These are phyloP conservation scores for Phytopythium aichiense DNA, from an alignment of 352 stramenopile species.

Conservation along the genomic window DNA sequence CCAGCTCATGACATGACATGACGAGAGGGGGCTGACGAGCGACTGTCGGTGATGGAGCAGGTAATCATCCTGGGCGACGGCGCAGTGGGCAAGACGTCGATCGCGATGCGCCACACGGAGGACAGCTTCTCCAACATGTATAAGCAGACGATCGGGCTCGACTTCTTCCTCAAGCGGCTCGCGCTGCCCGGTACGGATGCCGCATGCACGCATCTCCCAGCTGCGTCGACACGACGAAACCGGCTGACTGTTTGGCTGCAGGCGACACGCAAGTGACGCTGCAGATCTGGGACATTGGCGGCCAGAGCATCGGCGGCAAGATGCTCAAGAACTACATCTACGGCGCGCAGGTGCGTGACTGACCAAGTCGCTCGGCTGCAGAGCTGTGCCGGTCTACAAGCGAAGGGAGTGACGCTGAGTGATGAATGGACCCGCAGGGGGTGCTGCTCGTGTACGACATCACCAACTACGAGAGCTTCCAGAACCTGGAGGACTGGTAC, in stretches of 20 bases:
- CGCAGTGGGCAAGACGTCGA: conserved; percentile 94
- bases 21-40: not conserved
- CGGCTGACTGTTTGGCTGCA: conserved; percentile 13
- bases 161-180: conserved; percentile 95
- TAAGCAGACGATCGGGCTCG: conserved; percentile 94
- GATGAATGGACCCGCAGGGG: conserved; percentile 33
- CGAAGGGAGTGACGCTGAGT: not conserved
- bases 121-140: conserved; percentile 92
- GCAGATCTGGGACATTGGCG: conserved; percentile 95
- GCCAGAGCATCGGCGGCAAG: conserved; percentile 86
- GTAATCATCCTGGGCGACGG: conserved; percentile 93
- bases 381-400: no score
- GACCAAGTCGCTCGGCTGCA: not conserved
- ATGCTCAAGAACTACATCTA: conserved; percentile 93
- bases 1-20: not conserved
- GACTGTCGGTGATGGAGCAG: conserved; percentile 21
- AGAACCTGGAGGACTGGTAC: conserved; percentile 95
- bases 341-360: conserved; percentile 73
- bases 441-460: conserved; percentile 95
- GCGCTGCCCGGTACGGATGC: conserved; percentile 64
- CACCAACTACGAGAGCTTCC: conserved; percentile 95
- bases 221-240: not conserved
- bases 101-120: conserved; percentile 90
- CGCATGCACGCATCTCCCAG: not conserved
- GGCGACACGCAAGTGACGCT: conserved; percentile 88